phyloP scores from a whole-genome alignment of 2,329 filamentous ascomycete genomes.

The Alternaria incomplexa region DNA sequence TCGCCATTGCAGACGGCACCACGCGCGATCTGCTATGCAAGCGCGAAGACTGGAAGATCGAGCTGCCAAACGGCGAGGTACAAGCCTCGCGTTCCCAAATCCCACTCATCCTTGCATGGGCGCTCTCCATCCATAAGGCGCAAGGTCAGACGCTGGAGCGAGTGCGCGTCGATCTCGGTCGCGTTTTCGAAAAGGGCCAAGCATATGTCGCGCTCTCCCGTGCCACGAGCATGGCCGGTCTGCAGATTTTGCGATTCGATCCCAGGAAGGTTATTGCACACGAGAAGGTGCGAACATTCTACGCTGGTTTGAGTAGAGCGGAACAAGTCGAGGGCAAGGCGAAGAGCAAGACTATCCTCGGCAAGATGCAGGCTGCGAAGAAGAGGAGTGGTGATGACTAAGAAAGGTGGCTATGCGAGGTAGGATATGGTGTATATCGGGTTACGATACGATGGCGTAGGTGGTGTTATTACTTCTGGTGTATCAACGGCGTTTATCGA shows the following conservation, averaged over 20 bases:
- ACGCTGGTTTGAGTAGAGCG: slow-evolving; percentile 78
- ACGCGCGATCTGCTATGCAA: slow-evolving; percentile 79
- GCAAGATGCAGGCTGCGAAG: slow-evolving; percentile 35
- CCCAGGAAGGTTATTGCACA: slow-evolving; percentile 94
- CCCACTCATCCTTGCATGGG: slow-evolving; percentile 94
- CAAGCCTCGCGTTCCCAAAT: slow-evolving; percentile 79
- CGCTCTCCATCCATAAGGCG: slow-evolving; percentile 95
- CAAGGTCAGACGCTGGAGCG: slow-evolving; percentile 93
- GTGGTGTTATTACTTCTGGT: neutral
- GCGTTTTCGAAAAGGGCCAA: slow-evolving; percentile 95
- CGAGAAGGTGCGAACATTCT: slow-evolving; percentile 83
- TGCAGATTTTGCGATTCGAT: slow-evolving; percentile 89
- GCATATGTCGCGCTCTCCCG: slow-evolving; percentile 96
- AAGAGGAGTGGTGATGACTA: slow-evolving; percentile 2
- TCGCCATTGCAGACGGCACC: slow-evolving; percentile 78
- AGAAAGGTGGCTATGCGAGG: neutral
- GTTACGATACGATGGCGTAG: neutral
- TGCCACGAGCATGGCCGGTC: slow-evolving; percentile 82
- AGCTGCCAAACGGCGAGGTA: slow-evolving; percentile 92
- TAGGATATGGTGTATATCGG: neutral
- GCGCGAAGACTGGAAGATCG: slow-evolving; percentile 93
- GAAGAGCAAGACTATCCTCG: slow-evolving; percentile 40
- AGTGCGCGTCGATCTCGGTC: slow-evolving; percentile 91
- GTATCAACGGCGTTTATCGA: neutral
- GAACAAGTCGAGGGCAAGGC: slow-evolving; percentile 54